Base-by-base conservation (phyloP, 345 rosid species). In the Gossypium sturtianum region DNA sequence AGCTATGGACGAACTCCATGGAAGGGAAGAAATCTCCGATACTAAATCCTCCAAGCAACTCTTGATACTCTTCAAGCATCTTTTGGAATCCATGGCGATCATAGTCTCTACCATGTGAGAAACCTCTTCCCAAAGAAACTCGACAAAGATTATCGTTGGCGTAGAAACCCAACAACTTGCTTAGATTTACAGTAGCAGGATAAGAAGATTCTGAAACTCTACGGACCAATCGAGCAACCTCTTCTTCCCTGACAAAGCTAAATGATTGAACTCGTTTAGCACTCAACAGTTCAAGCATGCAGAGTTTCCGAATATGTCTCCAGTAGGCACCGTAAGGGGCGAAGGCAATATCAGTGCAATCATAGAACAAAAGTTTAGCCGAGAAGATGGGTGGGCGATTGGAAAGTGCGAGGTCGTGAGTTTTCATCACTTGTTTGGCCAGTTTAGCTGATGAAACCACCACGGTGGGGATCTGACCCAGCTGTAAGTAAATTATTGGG, bases 391-490 rank as follows among this genome's bases (percentile, higher is more conserved):
- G 82, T 34, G 89, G 89, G 22, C 87, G 78, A 76, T 67, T 79
- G 1, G 86, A 66, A 51, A 82, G 69, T 17, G 80, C 75, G 45
- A 80, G 82, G 72, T 88, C 88, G 41, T 88, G 87, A 64, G 84
- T 79, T 73, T 76, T 83, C 77, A 86, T 47, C 7, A 85, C 79
- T 47, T 83, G 84, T 72, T 63, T 76, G 3, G 83, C 88, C 80
- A 82, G 15, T 15, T 27, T 61, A 34, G 89, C 84, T 0, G 88
- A 84, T 34, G 89, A 86, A 66, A 86, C 74, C 15, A 85, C 84
- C 12, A 86, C 22, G 2, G 90, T 81, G 2, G 90, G 90, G 17
- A 86, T 61, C 17, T 78, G 75, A 7, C 92, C 89, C 1, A 86
- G 85, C 53, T 82, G 77, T 49, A 88, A 75, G 85, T 74, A 78